Evolutionary conservation across 306 rosid species (phyloP), one percentile per base, ranked within the genome.

Genomic region (Ochetophila trinervis): DNA sequence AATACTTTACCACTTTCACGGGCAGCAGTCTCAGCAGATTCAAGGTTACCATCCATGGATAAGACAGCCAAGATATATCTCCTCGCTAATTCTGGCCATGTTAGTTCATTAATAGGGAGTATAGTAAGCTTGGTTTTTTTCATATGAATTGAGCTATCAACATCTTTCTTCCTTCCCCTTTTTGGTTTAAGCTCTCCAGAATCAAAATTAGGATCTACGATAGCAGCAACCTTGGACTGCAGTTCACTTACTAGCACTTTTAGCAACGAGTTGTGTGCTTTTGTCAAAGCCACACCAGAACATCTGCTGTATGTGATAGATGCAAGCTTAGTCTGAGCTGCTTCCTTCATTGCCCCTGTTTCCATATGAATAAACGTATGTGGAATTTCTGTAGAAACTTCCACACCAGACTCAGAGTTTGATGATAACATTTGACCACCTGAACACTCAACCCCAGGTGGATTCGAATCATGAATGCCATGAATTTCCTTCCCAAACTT

Each of bases 41-140:
- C 99, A 56, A 86, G 90, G 71, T 83, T 94, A 66, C 99, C 93
- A 75, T 94, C 90, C 97, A 90, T 94, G 60, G 96, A 80, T 75
- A 90, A 78, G 66, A 90, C 81, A 73, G 97, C 85, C 88, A 94
- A 77, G 63, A 90, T 69, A 59, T 86, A 94, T 58, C 99, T 84
- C 40, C 86, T 91, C 36, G 96, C 96, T 69, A 94, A 81, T 78
- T 90, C 99, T 37, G 99, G 99, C 99, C 97, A 94, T n/a, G 97
- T 94, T 60, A 90, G 79, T 72, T 88, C 97, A 76, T 94, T 94
- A 56, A 88, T 83, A 53, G 99, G 97, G 64, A 94, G 97, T 82
- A 83, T 80, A 57, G 85, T 91, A 63, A 86, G 85, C 84, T 88
- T 88, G 50, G 79, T 67, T 74, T 84, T 81, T 84, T 83, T 88